Conservation (phyloP, 2,329 filamentous ascomycete species). For the Beauveria sp. region DNA sequence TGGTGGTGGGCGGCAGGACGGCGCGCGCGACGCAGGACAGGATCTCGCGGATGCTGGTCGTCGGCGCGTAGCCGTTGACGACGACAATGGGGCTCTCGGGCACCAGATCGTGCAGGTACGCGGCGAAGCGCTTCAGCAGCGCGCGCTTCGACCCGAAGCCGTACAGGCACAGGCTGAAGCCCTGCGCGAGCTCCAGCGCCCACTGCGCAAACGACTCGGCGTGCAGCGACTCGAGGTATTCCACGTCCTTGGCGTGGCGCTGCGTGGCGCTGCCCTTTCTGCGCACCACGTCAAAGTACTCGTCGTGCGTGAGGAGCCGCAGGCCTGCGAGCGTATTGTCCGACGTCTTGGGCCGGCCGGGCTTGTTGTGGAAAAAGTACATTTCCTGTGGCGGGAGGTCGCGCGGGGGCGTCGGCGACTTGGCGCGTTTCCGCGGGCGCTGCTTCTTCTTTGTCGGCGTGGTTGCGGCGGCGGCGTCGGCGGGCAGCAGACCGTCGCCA, state of each 20-base stretch:
- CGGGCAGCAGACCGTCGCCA: constrained; percentile 4
- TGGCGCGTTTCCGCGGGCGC: constrained; percentile 28
- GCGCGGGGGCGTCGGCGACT: constrained; percentile 70
- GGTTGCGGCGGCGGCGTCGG: constrained; percentile 19
- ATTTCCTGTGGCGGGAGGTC: constrained; percentile 81
- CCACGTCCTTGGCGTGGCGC: constrained; percentile 61
- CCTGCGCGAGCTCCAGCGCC: constrained; percentile 80
- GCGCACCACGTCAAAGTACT: constrained; percentile 63
- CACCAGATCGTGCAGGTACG: constrained; percentile 45
- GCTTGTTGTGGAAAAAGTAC: constrained; percentile 89
- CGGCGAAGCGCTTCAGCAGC: constrained; percentile 68
- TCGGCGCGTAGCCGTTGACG: constrained; percentile 75
- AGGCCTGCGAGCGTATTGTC: constrained; percentile 74
- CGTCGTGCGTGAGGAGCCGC: constrained; percentile 76
- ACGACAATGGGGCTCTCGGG: constrained; percentile 54
- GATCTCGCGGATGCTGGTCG: constrained; percentile 60
- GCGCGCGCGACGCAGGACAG: constrained; percentile 46
- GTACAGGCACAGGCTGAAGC: constrained; percentile 85
- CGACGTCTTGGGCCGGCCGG: constrained; percentile 75
- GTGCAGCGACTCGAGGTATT: constrained; percentile 68
- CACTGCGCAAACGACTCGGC: constrained; percentile 81
- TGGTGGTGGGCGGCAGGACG: constrained; percentile 45
- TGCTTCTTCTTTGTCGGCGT: constrained; percentile 42
- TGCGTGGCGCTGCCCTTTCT: constrained; percentile 32
- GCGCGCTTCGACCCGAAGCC: constrained; percentile 84